These are phyloP conservation scores for Pelargonium cotyledonis DNA, from an alignment of 441 rosid genomes.

Conservation along the genomic window DNA sequence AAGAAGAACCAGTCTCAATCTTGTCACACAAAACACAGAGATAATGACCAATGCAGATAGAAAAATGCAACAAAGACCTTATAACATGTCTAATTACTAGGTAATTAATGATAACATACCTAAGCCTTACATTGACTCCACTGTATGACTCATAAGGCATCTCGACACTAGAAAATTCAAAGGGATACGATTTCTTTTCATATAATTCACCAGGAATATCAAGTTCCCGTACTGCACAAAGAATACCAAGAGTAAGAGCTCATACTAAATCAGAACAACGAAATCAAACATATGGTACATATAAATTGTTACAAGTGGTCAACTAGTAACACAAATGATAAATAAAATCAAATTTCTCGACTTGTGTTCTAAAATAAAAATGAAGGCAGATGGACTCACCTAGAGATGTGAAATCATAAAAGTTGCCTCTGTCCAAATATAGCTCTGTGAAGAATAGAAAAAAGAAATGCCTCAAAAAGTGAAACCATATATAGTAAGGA, in stretches of 20 bases:
- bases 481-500: background rate
- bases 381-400: slow-evolving; percentile 46
- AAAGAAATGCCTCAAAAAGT: slow-evolving; percentile 1
- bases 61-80: background rate
- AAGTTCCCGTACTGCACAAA: slow-evolving; percentile 75
- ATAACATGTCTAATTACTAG: background rate
- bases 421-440: slow-evolving; percentile 90
- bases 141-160: slow-evolving; percentile 93
- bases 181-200: slow-evolving; percentile 82
- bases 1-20: background rate
- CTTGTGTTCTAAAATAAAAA: background rate
- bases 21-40: background rate
- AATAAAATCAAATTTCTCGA: background rate
- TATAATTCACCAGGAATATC: slow-evolving; percentile 96
- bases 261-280: slow-evolving; percentile 5
- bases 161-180: slow-evolving; percentile 88
- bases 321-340: background rate
- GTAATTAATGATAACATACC: slow-evolving; percentile 36
- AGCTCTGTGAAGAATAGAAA: slow-evolving; percentile 50
- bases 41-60: background rate
- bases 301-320: background rate
- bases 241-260: slow-evolving; percentile 13
- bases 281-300: background rate
- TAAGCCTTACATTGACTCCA: slow-evolving; percentile 88
- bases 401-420: slow-evolving; percentile 92